These are phyloP conservation scores for Crithidia mellificae DNA, from an alignment of 208 protist genomes.

Conservation along the genomic window DNA sequence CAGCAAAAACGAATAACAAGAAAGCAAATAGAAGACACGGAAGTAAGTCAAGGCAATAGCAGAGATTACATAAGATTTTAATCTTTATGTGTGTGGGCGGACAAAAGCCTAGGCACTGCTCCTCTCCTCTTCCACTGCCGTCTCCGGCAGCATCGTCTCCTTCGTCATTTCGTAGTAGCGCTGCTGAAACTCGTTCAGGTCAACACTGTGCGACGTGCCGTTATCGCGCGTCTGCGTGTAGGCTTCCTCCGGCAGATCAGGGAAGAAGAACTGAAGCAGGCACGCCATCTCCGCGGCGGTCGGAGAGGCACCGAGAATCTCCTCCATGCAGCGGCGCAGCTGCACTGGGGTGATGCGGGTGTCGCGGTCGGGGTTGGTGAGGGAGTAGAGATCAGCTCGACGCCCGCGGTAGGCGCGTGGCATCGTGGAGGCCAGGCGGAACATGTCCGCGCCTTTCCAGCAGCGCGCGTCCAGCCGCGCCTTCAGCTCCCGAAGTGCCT, in stretches of 20 bases:
- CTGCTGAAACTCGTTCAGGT: slow-evolving; percentile 76
- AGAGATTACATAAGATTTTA: too few relatives aligned
- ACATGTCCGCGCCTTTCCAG: slow-evolving; percentile 83
- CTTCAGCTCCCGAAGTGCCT: slow-evolving; percentile 61
- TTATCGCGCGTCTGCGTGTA: slow-evolving; percentile 64
- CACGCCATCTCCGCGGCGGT: slow-evolving; percentile 68
- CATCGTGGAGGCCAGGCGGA: slow-evolving; percentile 87
- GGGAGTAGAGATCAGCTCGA: slow-evolving; percentile 62
- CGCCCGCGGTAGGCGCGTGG: slow-evolving; percentile 71
- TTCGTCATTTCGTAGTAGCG: slow-evolving; percentile 76
- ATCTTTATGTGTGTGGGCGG: too few relatives aligned
- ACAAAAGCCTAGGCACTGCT: too few relatives aligned
- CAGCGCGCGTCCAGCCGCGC: slow-evolving; percentile 69
- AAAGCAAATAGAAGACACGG: too few relatives aligned
- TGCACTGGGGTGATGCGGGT: slow-evolving; percentile 84
- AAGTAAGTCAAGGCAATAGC: too few relatives aligned
- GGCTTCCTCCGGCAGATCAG: slow-evolving; percentile 56
- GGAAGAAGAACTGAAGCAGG: slow-evolving; percentile 87
- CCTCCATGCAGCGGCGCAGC: slow-evolving; percentile 83
- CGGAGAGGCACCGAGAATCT: slow-evolving; percentile 67
- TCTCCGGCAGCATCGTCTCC: slow-evolving; percentile 43
- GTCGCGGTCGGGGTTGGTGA: slow-evolving; percentile 80
- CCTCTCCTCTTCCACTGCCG: background rate
- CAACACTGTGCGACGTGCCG: slow-evolving; percentile 45
- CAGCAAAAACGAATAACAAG: too few relatives aligned